These are phyloP conservation scores for Polychaeton citri DNA, from an alignment of 2,329 filamentous ascomycete species.

Conservation along the genomic window DNA sequence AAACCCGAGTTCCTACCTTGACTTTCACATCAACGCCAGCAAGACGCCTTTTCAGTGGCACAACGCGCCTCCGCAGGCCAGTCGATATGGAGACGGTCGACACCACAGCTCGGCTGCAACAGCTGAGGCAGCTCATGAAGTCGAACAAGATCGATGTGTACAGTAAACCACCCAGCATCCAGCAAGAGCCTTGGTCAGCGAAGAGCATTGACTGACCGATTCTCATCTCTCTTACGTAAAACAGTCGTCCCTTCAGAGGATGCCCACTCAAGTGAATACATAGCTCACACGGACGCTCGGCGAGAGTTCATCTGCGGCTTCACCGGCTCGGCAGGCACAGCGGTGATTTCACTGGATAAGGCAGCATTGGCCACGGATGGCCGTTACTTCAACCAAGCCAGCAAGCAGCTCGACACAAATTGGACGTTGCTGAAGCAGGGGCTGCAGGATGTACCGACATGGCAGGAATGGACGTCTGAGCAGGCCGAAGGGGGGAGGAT, in stretches of 20 bases:
- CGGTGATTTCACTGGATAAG: conserved; percentile 72
- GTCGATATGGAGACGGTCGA: conserved; percentile 63
- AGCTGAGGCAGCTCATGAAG: conserved; percentile 75
- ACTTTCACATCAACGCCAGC: background rate
- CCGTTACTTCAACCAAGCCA: conserved; percentile 93
- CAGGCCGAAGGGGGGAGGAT: conserved; percentile 72
- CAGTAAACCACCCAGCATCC: conserved; percentile 42
- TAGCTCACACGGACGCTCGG: conserved; percentile 84
- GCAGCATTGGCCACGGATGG: conserved; percentile 90
- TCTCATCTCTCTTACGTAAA: background rate
- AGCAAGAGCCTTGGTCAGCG: too few relatives aligned
- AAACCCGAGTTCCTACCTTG: background rate
- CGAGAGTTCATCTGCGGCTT: conserved; percentile 90
- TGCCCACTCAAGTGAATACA: conserved; percentile 95
- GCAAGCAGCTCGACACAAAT: conserved; percentile 78
- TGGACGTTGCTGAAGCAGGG: conserved; percentile 90
- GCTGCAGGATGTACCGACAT: conserved; percentile 84
- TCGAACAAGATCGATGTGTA: conserved; percentile 81
- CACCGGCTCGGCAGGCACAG: conserved; percentile 86
- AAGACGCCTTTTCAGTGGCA: conserved; percentile 9
- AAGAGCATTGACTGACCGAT: conserved; percentile 24
- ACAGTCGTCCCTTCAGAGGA: conserved; percentile 93
- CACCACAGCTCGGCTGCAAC: conserved; percentile 61
- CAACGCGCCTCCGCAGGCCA: conserved; percentile 7
- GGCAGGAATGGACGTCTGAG: conserved; percentile 89